Evolutionary conservation across 2,329 filamentous ascomycete species (phyloP).

Genomic region (Penicillium rolfsii): DNA sequence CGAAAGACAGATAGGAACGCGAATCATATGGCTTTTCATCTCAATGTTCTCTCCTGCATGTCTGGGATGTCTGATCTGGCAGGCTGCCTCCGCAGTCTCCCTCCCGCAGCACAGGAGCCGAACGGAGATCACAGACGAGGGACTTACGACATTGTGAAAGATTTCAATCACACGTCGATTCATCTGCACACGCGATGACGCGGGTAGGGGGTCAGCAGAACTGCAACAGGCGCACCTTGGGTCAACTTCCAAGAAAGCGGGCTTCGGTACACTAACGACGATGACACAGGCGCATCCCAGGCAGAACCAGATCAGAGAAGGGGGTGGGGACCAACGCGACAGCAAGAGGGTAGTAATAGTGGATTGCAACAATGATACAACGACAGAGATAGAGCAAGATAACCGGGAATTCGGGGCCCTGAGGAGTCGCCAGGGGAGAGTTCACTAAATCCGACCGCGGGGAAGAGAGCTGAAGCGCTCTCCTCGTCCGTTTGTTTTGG

Average conservation of each 20-base stretch:
- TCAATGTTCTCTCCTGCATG: neutral
- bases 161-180: slow-evolving; percentile 43
- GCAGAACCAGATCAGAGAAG: slow-evolving; percentile 33
- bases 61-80: slow-evolving; percentile 1
- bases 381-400: neutral
- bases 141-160: slow-evolving; percentile 49
- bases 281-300: slow-evolving; percentile 45
- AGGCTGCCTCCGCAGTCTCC: slow-evolving; percentile 21
- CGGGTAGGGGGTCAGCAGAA: slow-evolving; percentile 41
- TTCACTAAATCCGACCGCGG: slow-evolving; percentile 2
- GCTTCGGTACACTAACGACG: slow-evolving; percentile 42
- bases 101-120: slow-evolving; percentile 21
- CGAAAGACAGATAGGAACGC: slow-evolving; percentile 14
- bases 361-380: neutral
- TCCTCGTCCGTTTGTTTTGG: neutral
- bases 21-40: neutral
- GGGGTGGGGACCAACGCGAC: slow-evolving; percentile 18
- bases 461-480: neutral
- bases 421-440: slow-evolving; percentile 9
- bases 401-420: neutral
- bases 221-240: slow-evolving; percentile 37
- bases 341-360: slow-evolving; percentile 9
- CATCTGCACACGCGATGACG: slow-evolving; percentile 41
- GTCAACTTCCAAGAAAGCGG: slow-evolving; percentile 37
- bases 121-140: slow-evolving; percentile 33